Base-by-base conservation (phyloP, 2,329 filamentous ascomycete species). In the Talaromyces sp. region DNA sequence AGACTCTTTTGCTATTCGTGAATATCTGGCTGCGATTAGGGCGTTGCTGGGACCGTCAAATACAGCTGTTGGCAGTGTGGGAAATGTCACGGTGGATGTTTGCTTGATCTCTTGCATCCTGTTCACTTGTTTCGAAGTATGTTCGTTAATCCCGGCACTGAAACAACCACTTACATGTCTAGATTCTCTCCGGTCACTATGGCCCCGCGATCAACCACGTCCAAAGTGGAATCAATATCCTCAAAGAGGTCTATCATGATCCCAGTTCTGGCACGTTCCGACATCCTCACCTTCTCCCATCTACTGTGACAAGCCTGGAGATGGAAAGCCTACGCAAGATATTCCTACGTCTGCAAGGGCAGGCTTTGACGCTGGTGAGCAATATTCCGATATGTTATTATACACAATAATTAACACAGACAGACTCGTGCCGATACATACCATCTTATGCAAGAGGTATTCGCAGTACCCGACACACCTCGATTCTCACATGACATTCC, bases 51-150 rank as follows among this genome's bases (percentile, higher is more conserved):
- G 13, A 27, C 34, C 34, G n/a, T 27, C 45, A 25, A 25, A 47
- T 47, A 15, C 54, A 15, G 0, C 34, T 15, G 2, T 19, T 27
- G n/a, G 25, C 22, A 11, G 19, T 29, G 19, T 22, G 11, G 58
- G 10, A 29, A 65, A 54, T 31, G 38, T 65, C 6, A 65, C 63
- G 6, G 58, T 65, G 36, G 68, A 67, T 54, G 68, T 71, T 0
- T 71, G 67, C 29, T 58, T 70, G 22, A 69, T 71, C 31, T 69
- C 70, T 0, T 73, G 72, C 58, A 69, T 74, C 13, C 63, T 75
- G 6, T 72, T 74, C 29, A 67, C 70, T 49, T 73, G 71, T 54
- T 69, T 71, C 40, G 71, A 72, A 63, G 71, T 72, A 49, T 25
- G 38, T 27, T 10, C 3, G 11, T 51, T 54, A 15, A 13, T 27